Percentiles rank a stretch among this genome's conserved stretches.
phyloP scores from a whole-genome alignment of 139 green algal species.

The Marvania coccoides region DNA sequence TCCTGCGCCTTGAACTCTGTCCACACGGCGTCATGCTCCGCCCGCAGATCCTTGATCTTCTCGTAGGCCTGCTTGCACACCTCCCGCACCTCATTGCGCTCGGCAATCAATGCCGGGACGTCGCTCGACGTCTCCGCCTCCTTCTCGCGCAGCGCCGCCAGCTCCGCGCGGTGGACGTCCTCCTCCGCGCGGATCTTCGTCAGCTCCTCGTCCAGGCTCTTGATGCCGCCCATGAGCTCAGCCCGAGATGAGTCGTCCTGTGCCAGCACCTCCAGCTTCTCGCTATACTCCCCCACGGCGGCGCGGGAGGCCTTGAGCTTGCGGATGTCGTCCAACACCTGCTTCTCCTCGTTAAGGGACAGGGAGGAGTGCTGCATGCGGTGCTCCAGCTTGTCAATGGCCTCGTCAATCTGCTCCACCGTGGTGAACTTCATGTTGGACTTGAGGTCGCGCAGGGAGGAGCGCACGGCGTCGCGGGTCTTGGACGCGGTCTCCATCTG shows the following conservation, averaged over 20 bases:
- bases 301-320: slow-evolving; percentile 17
- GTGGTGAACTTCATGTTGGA: slow-evolving; percentile 29
- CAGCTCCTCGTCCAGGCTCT: slow-evolving; percentile 20
- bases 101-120: slow-evolving; percentile 12
- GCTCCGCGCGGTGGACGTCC: slow-evolving; percentile 2
- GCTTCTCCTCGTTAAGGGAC: slow-evolving; percentile 32
- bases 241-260: slow-evolving; percentile 7
- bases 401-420: slow-evolving; percentile 28
- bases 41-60: slow-evolving; percentile 34
- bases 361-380: slow-evolving; percentile 18
- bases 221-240: slow-evolving; percentile 16
- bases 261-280: slow-evolving; percentile 12
- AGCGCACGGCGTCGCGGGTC: slow-evolving; percentile 9
- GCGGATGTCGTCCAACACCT: slow-evolving; percentile 28
- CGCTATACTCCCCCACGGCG: slow-evolving; percentile 5
- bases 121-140: neutral
- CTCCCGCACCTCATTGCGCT: slow-evolving; percentile 28
- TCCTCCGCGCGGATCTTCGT: slow-evolving; percentile 23
- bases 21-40: slow-evolving; percentile 21
- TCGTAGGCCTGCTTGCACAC: slow-evolving; percentile 35
- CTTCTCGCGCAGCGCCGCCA: neutral
- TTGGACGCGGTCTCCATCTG: slow-evolving; percentile 22
- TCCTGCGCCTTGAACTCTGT: slow-evolving; percentile 25
- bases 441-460: slow-evolving; percentile 19
- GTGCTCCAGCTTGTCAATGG: slow-evolving; percentile 20